Base-by-base conservation (phyloP, 495 filamentous ascomycete species). In the Echria macrotheca region DNA sequence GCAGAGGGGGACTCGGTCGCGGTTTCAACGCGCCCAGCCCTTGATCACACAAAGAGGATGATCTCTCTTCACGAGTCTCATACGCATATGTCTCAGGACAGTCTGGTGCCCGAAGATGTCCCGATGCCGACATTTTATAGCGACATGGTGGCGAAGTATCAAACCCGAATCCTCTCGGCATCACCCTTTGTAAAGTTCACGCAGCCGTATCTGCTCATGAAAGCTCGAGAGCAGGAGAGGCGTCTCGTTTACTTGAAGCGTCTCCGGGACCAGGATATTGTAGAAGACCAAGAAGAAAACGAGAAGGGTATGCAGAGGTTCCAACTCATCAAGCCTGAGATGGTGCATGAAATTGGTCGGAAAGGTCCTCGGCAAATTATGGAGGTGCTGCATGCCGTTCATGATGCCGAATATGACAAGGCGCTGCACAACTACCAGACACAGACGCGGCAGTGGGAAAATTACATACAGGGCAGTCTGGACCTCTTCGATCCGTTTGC, bases 171-270 rank as follows among this genome's bases (percentile, higher is more conserved):
- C 40, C 70, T 99, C n/a, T 97, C 94, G 6, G 86, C 89, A 1
- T 97, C 94, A 1, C 94, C 94, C 3, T 97, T 95, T 57, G 94
- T 97, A 35, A 91, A 86, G 64, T 97, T 96, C 59, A 84, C 85
- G 59, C 87, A 89, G 59, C 94, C 94, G 1, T 95, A 96, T 67
- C 76, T 96, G 10, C 76, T 99, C 14, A 94, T 89, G 80, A 84
- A 84, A 45, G 86, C 90, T 37, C 81, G 94, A 43, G 91, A 95
- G 62, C 84, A 96, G 63, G 94, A 97, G 63, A 76, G 86, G 48
- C 82, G 82, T 43, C 63, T 97, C 12, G 76, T 80, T 1, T 87
- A 93, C 61, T 75, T 96, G 22, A 89, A 85, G 62, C 73, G 82
- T 39, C 72, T 96, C 7, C 83, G 86, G 23, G 89, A 96, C 54